phyloP scores from a whole-genome alignment of 2,329 filamentous ascomycete species.

The Daldinia eschscholtzii region DNA sequence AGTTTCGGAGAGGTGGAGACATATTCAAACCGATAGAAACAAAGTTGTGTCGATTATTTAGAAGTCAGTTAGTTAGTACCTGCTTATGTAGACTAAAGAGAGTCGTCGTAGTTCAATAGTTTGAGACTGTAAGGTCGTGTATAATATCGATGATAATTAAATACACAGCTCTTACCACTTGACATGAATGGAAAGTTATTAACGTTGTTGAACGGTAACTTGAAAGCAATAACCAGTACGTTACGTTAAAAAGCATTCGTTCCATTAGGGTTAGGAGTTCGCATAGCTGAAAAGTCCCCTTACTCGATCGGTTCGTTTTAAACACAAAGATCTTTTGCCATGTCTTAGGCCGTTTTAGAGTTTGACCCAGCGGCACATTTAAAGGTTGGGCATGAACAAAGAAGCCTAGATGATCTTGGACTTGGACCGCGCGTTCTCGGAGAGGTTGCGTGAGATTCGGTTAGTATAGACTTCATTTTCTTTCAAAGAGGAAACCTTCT shows the following conservation, averaged over 20 bases:
- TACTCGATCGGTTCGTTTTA: conserved; percentile 26
- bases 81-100: background rate
- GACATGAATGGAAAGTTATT: background rate
- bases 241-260: conserved; percentile 6
- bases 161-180: background rate
- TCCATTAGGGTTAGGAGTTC: background rate
- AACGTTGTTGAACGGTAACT: background rate
- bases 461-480: conserved; percentile 15
- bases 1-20: conserved; percentile 1
- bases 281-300: background rate
- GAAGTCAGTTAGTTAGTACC: background rate
- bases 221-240: background rate
- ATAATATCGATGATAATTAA: background rate
- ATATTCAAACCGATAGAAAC: background rate
- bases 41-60: background rate
- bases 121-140: background rate
- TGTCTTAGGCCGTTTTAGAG: conserved; percentile 26
- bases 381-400: conserved; percentile 15
- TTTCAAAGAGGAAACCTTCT: conserved; percentile 25
- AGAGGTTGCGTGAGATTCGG: conserved; percentile 13
- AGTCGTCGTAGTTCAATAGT: too few relatives aligned
- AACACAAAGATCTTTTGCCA: conserved; percentile 19
- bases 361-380: conserved; percentile 20
- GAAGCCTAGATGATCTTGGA: conserved; percentile 12
- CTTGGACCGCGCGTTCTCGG: conserved; percentile 26